Evolutionary conservation across 768 basidiomycete genomes (phyloP).

Genomic region (Rhizopogon rudus): DNA sequence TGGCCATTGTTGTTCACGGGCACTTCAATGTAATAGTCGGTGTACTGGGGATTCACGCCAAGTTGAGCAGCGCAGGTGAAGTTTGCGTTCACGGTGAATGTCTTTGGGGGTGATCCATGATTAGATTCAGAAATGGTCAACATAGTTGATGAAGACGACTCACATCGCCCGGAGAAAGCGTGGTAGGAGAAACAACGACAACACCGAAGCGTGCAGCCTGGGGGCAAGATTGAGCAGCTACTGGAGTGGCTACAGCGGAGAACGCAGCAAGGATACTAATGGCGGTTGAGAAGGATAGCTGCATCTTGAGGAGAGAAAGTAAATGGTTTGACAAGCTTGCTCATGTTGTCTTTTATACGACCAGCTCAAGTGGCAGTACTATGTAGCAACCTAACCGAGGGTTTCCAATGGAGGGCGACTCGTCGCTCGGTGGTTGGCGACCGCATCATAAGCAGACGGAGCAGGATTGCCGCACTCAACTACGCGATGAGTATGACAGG

Average conservation of each 20-base stretch:
- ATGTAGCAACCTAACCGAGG: neutral
- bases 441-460: neutral
- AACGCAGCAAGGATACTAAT: slow-evolving; percentile 5
- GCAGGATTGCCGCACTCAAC: neutral
- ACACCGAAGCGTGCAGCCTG: slow-evolving; percentile 18
- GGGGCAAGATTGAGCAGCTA: slow-evolving; percentile 15
- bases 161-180: slow-evolving; percentile 20
- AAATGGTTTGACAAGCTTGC: neutral
- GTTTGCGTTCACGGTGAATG: slow-evolving; percentile 15
- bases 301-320: slow-evolving; percentile 10
- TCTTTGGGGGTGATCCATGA: slow-evolving; percentile 4
- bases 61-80: slow-evolving; percentile 23
- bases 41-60: slow-evolving; percentile 16
- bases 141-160: neutral
- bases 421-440: neutral
- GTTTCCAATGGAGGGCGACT: neutral
- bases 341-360: neutral
- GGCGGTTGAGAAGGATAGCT: slow-evolving; percentile 7
- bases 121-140: slow-evolving; percentile 1
- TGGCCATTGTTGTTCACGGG: slow-evolving; percentile 25
- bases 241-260: slow-evolving; percentile 15
- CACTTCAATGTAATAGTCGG: slow-evolving; percentile 30
- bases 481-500: neutral
- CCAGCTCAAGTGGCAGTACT: neutral
- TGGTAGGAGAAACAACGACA: slow-evolving; percentile 14